These are phyloP conservation scores for Collybia mongolica DNA, from an alignment of 768 basidiomycete genomes.

Conservation along the genomic window DNA sequence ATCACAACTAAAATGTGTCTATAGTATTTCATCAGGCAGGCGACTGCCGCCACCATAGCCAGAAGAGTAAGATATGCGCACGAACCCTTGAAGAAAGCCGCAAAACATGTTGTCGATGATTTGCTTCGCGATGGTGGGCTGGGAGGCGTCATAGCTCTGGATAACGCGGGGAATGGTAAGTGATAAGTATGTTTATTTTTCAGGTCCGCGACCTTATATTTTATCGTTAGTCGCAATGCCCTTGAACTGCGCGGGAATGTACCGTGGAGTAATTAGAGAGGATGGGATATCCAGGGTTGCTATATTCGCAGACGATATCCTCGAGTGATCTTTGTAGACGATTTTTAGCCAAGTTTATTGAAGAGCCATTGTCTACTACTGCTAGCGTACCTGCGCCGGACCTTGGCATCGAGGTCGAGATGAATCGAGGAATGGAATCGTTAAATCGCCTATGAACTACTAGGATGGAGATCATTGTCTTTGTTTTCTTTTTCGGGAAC, in stretches of 20 bases:
- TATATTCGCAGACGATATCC: conserved; percentile 70
- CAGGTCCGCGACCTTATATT: not conserved
- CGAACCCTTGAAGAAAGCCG: conserved; percentile 57
- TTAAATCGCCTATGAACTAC: too few relatives aligned
- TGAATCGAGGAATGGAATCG: not conserved
- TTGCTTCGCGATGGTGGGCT: conserved; percentile 57
- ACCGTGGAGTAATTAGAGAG: conserved; percentile 67
- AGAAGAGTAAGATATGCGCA: conserved; percentile 59
- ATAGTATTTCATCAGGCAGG: conserved; percentile 77
- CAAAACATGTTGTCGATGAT: conserved; percentile 54
- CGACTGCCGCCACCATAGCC: conserved; percentile 65
- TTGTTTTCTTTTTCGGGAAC: too few relatives aligned
- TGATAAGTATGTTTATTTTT: not conserved
- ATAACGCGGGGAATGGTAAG: conserved; percentile 67
- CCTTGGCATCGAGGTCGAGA: not conserved
- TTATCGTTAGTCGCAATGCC: conserved; percentile 61
- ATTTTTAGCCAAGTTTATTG: too few relatives aligned
- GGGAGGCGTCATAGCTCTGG: conserved; percentile 77
- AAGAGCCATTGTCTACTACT: too few relatives aligned
- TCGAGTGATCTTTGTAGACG: conserved; percentile 17
- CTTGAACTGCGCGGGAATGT: conserved; percentile 81
- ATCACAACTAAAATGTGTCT: not conserved
- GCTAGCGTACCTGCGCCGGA: too few relatives aligned
- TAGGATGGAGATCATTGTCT: too few relatives aligned
- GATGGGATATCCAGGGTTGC: conserved; percentile 75